Evolutionary conservation across 441 rosid genomes (phyloP).

Genomic region (Gossypium trilobum): DNA sequence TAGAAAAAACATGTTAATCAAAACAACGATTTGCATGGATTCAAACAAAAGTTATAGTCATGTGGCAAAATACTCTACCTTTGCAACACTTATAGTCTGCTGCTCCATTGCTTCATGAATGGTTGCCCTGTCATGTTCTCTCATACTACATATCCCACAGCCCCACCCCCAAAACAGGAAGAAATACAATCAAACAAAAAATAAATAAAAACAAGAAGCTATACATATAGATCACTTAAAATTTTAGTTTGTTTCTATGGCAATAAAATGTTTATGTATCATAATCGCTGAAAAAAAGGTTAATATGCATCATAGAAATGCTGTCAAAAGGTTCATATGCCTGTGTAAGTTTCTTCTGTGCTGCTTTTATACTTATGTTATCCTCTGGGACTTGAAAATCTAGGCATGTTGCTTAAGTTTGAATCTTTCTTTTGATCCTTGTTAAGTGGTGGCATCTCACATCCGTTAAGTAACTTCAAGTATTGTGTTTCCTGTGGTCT

Average conservation of each 20-base stretch:
- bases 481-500: background rate
- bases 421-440: background rate
- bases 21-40: background rate
- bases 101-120: conserved; percentile 99
- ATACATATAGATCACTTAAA: background rate
- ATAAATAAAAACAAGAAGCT: background rate
- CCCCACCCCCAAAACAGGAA: conserved; percentile 12
- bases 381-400: background rate
- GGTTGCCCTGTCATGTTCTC: conserved; percentile 93
- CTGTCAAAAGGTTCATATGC: background rate
- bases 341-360: background rate
- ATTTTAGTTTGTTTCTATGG: background rate
- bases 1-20: background rate
- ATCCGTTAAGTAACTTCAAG: too few relatives aligned
- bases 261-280: background rate
- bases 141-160: conserved; percentile 55
- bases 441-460: too few relatives aligned
- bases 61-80: conserved; percentile 35
- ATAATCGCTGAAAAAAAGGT: background rate
- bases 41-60: background rate
- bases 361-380: background rate
- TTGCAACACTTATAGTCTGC: conserved; percentile 94
- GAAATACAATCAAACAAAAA: background rate
- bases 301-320: background rate
- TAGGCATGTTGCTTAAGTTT: background rate